phyloP scores from a whole-genome alignment of 805 yeast species.

The Nakazawaea wyomingensis region DNA sequence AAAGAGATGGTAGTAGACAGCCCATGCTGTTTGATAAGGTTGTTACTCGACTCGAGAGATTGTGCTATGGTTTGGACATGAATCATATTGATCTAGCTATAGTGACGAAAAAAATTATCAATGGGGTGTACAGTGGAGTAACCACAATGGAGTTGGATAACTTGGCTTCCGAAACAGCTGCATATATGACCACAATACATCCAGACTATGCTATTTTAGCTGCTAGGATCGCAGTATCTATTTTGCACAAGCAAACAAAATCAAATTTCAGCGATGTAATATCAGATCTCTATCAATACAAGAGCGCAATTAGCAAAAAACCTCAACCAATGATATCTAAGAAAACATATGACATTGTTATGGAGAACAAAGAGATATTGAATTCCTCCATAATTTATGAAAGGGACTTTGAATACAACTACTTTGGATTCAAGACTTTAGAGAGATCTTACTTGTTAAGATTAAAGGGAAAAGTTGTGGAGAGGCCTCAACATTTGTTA shows the following conservation, averaged over 20 bases:
- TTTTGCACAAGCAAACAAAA: constrained; percentile 90
- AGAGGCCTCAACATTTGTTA: constrained; percentile 56
- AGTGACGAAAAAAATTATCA: constrained; percentile 90
- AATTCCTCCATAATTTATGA: constrained; percentile 70
- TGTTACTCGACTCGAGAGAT: constrained; percentile 89
- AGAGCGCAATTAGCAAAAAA: constrained; percentile 72
- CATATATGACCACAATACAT: constrained; percentile 94
- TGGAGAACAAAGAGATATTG: constrained; percentile 57
- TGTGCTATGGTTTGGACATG: constrained; percentile 91
- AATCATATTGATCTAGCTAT: constrained; percentile 92
- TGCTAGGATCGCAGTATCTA: constrained; percentile 92
- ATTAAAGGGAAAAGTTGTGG: constrained; percentile 52
- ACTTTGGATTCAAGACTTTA: constrained; percentile 57
- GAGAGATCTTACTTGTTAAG: constrained; percentile 54
- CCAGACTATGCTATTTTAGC: constrained; percentile 97
- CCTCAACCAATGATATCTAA: constrained; percentile 69
- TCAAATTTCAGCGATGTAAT: constrained; percentile 78
- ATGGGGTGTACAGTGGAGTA: constrained; percentile 97
- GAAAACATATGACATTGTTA: constrained; percentile 57
- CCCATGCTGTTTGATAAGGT: constrained; percentile 94
- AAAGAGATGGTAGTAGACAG: constrained; percentile 92
- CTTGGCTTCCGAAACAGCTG: constrained; percentile 92
- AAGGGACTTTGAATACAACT: constrained; percentile 57
- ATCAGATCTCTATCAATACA: constrained; percentile 65
- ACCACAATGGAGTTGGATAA: constrained; percentile 84